phyloP scores from a whole-genome alignment of 257 asterid species.

The Forsythia viridissima region DNA sequence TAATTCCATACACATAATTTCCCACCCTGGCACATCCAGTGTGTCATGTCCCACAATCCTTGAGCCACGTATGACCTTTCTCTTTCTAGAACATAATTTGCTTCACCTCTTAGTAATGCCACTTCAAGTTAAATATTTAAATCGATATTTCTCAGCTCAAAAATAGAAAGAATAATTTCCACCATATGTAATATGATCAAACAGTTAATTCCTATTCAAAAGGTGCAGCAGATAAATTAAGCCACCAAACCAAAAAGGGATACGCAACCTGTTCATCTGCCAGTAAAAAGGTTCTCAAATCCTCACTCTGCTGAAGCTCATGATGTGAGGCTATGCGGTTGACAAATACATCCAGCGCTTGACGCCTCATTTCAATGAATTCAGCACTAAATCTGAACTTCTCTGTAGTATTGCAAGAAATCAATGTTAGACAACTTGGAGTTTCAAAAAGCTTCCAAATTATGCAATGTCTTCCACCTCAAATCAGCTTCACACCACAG shows the following conservation, averaged over 20 bases:
- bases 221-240: neutral
- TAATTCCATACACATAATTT: neutral
- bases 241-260: neutral
- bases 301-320: slow-evolving; percentile 83
- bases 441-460: neutral
- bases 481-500: neutral
- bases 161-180: slow-evolving; percentile 13
- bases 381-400: slow-evolving; percentile 93
- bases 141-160: slow-evolving; percentile 12
- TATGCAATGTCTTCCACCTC: neutral
- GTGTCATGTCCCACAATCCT: neutral
- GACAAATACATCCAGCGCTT: slow-evolving; percentile 83
- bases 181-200: slow-evolving; percentile 10
- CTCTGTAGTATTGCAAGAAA: slow-evolving; percentile 48
- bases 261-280: slow-evolving; percentile 90
- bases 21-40: neutral
- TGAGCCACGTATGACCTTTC: slow-evolving; percentile 9
- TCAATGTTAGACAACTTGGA: slow-evolving; percentile 21
- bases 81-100: neutral
- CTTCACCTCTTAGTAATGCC: slow-evolving; percentile 14
- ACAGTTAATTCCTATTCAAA: neutral
- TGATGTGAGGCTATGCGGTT: slow-evolving; percentile 88
- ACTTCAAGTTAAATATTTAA: slow-evolving; percentile 15
- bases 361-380: slow-evolving; percentile 97
- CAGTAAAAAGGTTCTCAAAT: slow-evolving; percentile 81